Evolutionary conservation across 805 yeast genomes (phyloP).

Genomic region (Scheffersomyces lignosus): DNA sequence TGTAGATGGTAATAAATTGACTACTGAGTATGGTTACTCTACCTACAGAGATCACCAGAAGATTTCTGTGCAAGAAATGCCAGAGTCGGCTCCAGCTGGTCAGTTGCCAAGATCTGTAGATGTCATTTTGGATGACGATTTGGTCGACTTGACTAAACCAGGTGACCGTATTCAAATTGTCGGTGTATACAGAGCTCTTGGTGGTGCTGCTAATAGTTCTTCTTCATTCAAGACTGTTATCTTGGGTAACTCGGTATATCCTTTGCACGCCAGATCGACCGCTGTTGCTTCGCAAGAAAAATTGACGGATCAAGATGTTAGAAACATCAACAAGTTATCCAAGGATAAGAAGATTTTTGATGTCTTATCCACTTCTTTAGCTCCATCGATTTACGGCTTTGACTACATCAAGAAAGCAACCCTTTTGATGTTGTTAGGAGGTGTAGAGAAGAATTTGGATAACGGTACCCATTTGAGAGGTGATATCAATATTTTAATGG

Average conservation of each 20-base stretch:
- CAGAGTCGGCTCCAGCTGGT: slow-evolving; percentile 97
- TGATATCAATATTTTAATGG: slow-evolving; percentile 93
- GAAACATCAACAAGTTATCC: slow-evolving; percentile 79
- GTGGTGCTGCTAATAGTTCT: slow-evolving; percentile 60
- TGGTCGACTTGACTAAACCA: slow-evolving; percentile 89
- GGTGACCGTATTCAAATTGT: slow-evolving; percentile 95
- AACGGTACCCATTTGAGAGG: slow-evolving; percentile 98
- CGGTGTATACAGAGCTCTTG: slow-evolving; percentile 90
- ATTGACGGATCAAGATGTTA: slow-evolving; percentile 78
- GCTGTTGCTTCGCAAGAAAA: slow-evolving; percentile 72
- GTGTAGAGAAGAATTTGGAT: slow-evolving; percentile 88
- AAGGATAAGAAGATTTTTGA: slow-evolving; percentile 74
- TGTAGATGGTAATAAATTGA: slow-evolving; percentile 81
- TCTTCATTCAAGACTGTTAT: slow-evolving; percentile 81
- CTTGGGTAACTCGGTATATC: slow-evolving; percentile 85
- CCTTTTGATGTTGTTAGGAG: slow-evolving; percentile 86
- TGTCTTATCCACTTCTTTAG: slow-evolving; percentile 78
- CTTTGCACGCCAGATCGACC: slow-evolving; percentile 83
- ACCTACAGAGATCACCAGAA: slow-evolving; percentile 94
- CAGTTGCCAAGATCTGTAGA: slow-evolving; percentile 93
- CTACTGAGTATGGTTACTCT: slow-evolving; percentile 89
- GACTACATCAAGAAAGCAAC: slow-evolving; percentile 90
- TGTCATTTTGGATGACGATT: slow-evolving; percentile 89
- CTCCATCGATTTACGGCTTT: slow-evolving; percentile 95
- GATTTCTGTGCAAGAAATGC: slow-evolving; percentile 93